phyloP scores from a whole-genome alignment of 441 rosid species.

The Mallotus repandus region DNA sequence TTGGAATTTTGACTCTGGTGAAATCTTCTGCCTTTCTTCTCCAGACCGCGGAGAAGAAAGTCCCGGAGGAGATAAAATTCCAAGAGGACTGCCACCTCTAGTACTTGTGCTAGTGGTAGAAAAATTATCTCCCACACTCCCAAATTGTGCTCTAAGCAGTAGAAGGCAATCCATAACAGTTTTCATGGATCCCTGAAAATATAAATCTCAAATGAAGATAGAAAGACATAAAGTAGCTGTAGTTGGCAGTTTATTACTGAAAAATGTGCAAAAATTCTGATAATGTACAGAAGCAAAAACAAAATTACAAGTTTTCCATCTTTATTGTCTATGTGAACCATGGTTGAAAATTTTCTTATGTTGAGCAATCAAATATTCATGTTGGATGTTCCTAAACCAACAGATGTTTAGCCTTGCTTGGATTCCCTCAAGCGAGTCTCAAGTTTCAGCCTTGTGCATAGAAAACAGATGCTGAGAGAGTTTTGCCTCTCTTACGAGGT shows the following conservation, averaged over 20 bases:
- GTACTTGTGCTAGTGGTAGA: constrained; percentile 12
- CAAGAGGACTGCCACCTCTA: constrained; percentile 30
- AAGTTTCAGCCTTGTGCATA: too few relatives aligned
- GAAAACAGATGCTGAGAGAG: too few relatives aligned
- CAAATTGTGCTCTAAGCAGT: constrained; percentile 34
- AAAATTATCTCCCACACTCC: constrained; percentile 28
- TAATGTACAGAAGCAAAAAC: not conserved
- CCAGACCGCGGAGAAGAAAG: constrained; percentile 37
- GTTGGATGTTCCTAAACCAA: too few relatives aligned
- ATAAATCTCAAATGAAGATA: constrained; percentile 17
- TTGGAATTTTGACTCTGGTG: constrained; percentile 43
- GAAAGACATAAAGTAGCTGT: not conserved
- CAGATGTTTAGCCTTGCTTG: too few relatives aligned
- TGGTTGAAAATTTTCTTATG: not conserved
- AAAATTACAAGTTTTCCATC: not conserved
- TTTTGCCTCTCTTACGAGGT: too few relatives aligned
- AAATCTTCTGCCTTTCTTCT: constrained; percentile 46
- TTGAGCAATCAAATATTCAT: not conserved
- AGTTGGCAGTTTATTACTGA: not conserved
- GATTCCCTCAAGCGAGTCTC: too few relatives aligned
- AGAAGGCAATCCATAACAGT: constrained; percentile 48
- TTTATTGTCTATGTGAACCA: not conserved
- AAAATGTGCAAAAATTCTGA: not conserved
- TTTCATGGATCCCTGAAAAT: constrained; percentile 55
- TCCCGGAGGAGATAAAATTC: constrained; percentile 32